These are phyloP conservation scores for Zasmidium citrigriseum DNA, from an alignment of 2,329 filamentous ascomycete genomes.

Conservation along the genomic window DNA sequence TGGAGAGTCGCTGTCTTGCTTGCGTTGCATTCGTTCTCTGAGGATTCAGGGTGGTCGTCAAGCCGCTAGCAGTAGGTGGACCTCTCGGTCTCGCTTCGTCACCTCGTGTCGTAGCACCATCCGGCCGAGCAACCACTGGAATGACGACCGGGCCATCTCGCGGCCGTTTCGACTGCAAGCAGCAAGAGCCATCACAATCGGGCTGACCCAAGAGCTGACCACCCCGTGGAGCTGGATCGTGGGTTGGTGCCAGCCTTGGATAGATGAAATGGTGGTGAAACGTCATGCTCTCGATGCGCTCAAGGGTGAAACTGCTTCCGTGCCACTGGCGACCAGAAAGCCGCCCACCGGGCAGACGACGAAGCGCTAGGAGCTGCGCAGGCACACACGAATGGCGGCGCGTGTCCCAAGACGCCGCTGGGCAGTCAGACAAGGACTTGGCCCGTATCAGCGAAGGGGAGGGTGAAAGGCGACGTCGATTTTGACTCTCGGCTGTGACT, in stretches of 20 bases:
- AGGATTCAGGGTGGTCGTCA: not conserved
- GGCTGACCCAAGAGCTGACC: not conserved
- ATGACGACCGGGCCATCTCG: not conserved
- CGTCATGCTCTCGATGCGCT: not conserved
- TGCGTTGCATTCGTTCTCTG: not conserved
- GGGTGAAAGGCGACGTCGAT: not conserved
- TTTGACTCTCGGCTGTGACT: not conserved
- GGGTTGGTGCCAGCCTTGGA: constrained; percentile 3
- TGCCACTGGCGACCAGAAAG: not conserved
- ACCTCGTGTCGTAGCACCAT: not conserved
- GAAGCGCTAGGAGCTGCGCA: not conserved
- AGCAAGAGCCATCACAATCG: not conserved
- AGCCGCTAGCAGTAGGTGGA: not conserved
- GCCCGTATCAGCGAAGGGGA: not conserved
- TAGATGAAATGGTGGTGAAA: constrained; percentile 8
- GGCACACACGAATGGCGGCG: not conserved
- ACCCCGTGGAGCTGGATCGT: not conserved
- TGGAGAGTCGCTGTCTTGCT: not conserved
- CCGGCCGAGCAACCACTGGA: not conserved
- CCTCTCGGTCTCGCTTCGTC: not conserved
- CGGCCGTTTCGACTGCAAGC: not conserved
- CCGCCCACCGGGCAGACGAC: not conserved
- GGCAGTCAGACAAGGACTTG: not conserved
- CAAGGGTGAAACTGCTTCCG: not conserved
- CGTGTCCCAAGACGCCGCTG: not conserved